A percentile compares a stretch with the other conserved stretches of the same genome.
Conservation (phyloP, 768 basidiomycete species). For the Rhodotorula diobovata region DNA sequence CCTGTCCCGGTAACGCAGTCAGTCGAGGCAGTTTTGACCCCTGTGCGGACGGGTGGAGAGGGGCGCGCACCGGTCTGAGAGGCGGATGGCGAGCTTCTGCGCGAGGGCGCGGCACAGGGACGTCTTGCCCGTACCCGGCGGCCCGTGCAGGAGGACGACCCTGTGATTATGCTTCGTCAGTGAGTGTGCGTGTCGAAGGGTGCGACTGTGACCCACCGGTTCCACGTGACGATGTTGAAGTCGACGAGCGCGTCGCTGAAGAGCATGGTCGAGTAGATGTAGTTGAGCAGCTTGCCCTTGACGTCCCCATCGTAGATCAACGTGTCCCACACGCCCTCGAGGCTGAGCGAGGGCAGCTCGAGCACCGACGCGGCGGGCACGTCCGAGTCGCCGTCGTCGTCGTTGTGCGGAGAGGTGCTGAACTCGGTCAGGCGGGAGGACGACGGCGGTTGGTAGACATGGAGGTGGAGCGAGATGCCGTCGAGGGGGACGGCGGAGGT, state of each 20-base stretch:
- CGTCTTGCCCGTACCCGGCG: constrained; percentile 93
- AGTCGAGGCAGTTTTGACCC: not conserved
- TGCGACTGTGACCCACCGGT: constrained; percentile 53
- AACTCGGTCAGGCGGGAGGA: constrained; percentile 63
- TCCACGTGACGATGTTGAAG: constrained; percentile 86
- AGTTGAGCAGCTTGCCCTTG: constrained; percentile 77
- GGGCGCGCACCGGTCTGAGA: constrained; percentile 66
- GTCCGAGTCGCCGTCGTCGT: constrained; percentile 63
- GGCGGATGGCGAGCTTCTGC: constrained; percentile 86
- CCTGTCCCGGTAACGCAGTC: constrained; percentile 49
- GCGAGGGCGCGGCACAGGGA: constrained; percentile 89
- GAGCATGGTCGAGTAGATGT: constrained; percentile 89
- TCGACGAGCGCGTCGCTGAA: constrained; percentile 65
- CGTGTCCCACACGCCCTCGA: constrained; percentile 85
- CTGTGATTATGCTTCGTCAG: constrained; percentile 37
- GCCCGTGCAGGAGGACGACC: constrained; percentile 88
- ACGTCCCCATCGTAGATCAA: constrained; percentile 77
- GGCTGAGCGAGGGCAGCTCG: constrained; percentile 72
- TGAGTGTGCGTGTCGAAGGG: not conserved
- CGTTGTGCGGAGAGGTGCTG: constrained; percentile 46
- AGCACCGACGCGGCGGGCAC: constrained; percentile 85
- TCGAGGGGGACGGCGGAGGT: constrained; percentile 19
- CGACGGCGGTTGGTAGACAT: constrained; percentile 78
- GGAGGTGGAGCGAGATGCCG: constrained; percentile 58
- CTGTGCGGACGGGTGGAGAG: not conserved